Conservation (phyloP, 2,329 filamentous ascomycete species). For the Bipolaris zeicola region DNA sequence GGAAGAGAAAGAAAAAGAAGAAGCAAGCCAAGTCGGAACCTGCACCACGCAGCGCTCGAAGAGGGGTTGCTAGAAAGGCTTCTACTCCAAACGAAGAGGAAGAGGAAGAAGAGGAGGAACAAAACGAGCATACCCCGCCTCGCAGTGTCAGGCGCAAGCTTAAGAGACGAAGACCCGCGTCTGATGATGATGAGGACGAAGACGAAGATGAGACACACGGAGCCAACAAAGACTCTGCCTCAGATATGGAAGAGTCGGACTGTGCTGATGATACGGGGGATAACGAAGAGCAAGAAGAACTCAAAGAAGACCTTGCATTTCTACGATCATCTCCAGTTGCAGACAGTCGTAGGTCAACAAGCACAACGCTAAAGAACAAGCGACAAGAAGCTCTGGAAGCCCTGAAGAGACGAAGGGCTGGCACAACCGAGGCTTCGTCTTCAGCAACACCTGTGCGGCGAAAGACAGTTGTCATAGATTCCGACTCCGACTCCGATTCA, state of each 20-base stretch:
- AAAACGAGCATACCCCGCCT: conserved; percentile 10
- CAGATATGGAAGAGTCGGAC: conserved; percentile 22
- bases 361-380: conserved; percentile 39
- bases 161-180: conserved; percentile 4
- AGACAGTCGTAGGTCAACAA: conserved; percentile 33
- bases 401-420: conserved; percentile 51
- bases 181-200: conserved; percentile 12
- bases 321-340: conserved; percentile 44
- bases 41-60: conserved; percentile 13
- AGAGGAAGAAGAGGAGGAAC: neutral
- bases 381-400: conserved; percentile 52
- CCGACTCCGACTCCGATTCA: conserved; percentile 33
- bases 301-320: conserved; percentile 55
- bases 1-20: neutral
- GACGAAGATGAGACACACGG: conserved; percentile 18
- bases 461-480: conserved; percentile 28
- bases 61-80: conserved; percentile 6
- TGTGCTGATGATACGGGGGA: conserved; percentile 7
- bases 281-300: conserved; percentile 44
- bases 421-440: conserved; percentile 33
- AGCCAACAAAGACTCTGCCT: conserved; percentile 20
- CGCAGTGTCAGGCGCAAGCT: conserved; percentile 10
- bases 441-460: conserved; percentile 32
- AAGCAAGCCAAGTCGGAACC: conserved; percentile 1
- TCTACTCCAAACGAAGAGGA: conserved; percentile 10